Evolutionary conservation across 2,329 filamentous ascomycete genomes (phyloP).

Genomic region (Raffaelea arxii): DNA sequence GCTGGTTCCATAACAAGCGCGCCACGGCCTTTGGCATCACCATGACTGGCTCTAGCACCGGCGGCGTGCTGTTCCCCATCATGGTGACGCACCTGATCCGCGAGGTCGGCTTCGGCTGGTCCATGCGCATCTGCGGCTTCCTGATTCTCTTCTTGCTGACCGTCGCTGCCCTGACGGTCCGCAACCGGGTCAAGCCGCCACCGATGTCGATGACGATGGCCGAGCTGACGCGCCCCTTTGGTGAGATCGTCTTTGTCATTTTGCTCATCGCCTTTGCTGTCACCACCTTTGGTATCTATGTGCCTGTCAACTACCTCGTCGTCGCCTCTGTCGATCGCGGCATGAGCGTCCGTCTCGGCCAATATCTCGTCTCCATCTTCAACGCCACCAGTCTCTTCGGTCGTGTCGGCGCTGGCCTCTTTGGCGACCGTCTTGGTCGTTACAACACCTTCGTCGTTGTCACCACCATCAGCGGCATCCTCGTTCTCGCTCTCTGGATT

Average conservation of each 20-base stretch:
- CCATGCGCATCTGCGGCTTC: slow-evolving; percentile 19
- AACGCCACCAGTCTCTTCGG: slow-evolving; percentile 23
- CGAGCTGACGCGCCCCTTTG: slow-evolving; percentile 11
- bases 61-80: slow-evolving; percentile 21
- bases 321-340: background rate
- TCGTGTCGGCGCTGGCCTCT: slow-evolving; percentile 11
- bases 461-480: slow-evolving; percentile 27
- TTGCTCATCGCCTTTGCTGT: slow-evolving; percentile 14
- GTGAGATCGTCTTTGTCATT: slow-evolving; percentile 11
- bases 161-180: slow-evolving; percentile 17
- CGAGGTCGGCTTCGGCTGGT: slow-evolving; percentile 18
- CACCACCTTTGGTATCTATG: slow-evolving; percentile 17
- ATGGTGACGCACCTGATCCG: slow-evolving; percentile 17
- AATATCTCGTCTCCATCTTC: slow-evolving; percentile 14
- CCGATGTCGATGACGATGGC: background rate
- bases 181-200: slow-evolving; percentile 6
- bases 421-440: slow-evolving; percentile 25
- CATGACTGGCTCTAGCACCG: slow-evolving; percentile 16
- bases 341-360: slow-evolving; percentile 10
- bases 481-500: slow-evolving; percentile 32
- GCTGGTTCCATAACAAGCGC: slow-evolving; percentile 15
- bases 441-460: slow-evolving; percentile 35
- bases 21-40: slow-evolving; percentile 16
- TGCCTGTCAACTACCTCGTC: slow-evolving; percentile 68
- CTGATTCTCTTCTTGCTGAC: slow-evolving; percentile 17